Evolutionary conservation across 768 basidiomycete genomes (phyloP).

Genomic region (Cystofilobasidium capitatum): DNA sequence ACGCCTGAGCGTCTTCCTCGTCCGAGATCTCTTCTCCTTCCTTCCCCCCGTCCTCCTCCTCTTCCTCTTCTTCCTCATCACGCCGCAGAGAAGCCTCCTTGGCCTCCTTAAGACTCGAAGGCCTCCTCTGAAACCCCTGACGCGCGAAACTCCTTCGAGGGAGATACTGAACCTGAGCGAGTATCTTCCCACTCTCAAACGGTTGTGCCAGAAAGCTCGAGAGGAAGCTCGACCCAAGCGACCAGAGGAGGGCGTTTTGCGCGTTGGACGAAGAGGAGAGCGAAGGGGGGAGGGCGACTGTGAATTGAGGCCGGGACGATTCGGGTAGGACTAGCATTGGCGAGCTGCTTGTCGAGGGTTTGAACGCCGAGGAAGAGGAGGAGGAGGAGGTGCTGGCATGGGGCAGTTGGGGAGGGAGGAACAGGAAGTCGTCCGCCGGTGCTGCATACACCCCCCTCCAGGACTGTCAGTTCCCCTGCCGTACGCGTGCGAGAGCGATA

Average conservation of each 20-base stretch:
- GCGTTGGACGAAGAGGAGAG: not conserved
- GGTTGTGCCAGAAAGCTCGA: slow-evolving; percentile 1
- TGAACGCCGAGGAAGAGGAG: not conserved
- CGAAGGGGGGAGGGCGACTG: not conserved
- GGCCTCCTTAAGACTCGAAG: not conserved
- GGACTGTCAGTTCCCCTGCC: not conserved
- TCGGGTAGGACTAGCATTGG: slow-evolving; percentile 22
- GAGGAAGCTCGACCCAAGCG: not conserved
- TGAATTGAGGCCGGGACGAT: not conserved
- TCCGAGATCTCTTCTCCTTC: not conserved
- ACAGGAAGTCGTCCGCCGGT: slow-evolving; percentile 26
- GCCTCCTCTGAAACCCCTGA: not conserved
- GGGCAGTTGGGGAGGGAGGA: slow-evolving; percentile 22
- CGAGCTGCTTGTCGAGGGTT: not conserved
- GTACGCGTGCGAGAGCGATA: not conserved
- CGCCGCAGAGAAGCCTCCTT: not conserved
- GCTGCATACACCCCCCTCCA: slow-evolving; percentile 3
- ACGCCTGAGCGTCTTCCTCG: slow-evolving; percentile 27
- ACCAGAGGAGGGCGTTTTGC: not conserved
- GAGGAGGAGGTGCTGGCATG: slow-evolving; percentile 4
- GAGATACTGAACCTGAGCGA: not conserved
- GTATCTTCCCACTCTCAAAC: slow-evolving; percentile 1
- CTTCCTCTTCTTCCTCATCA: not conserved
- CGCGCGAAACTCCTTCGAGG: not conserved
- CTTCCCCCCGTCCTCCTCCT: not conserved